A percentile compares a stretch with the other conserved stretches of the same genome.
Evolutionary conservation across 768 basidiomycete genomes (phyloP).

Genomic region (Tylopilus intermedius): DNA sequence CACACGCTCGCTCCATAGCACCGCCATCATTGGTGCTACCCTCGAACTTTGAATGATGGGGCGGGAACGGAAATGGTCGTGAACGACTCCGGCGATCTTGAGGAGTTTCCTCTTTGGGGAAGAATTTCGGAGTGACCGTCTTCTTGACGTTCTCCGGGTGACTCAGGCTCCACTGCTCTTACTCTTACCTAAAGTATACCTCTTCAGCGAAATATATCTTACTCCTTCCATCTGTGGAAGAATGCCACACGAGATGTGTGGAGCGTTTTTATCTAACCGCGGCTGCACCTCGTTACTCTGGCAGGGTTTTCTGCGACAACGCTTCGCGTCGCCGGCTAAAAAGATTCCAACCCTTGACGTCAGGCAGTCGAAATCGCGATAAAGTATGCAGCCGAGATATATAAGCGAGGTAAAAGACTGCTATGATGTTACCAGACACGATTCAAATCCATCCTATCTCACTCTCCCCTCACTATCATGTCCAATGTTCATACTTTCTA

Average conservation of each 20-base stretch:
- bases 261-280: conserved; percentile 7
- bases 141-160: not conserved
- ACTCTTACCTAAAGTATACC: not conserved
- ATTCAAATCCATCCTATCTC: conserved; percentile 6
- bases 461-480: conserved; percentile 12
- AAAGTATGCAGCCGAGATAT: conserved; percentile 9
- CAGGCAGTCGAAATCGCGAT: conserved; percentile 12
- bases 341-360: conserved; percentile 27
- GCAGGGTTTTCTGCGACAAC: not conserved
- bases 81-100: conserved; percentile 10
- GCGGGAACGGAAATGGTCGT: conserved; percentile 15
- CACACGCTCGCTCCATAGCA: conserved; percentile 17
- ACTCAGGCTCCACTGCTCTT: not conserved
- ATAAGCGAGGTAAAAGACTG: conserved; percentile 15
- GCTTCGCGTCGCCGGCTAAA: not conserved
- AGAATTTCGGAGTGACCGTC: not conserved
- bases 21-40: conserved; percentile 5
- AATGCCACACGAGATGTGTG: conserved; percentile 1
- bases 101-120: conserved; percentile 16
- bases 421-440: conserved; percentile 6
- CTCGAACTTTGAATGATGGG: conserved; percentile 1
- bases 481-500: conserved; percentile 36
- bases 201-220: not conserved
- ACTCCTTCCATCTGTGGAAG: conserved; percentile 2
- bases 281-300: conserved; percentile 7